A percentile compares a stretch with the other conserved stretches of the same genome.
Evolutionary conservation across 768 basidiomycete species (phyloP).

Genomic region (Cystoderma amianthinum): DNA sequence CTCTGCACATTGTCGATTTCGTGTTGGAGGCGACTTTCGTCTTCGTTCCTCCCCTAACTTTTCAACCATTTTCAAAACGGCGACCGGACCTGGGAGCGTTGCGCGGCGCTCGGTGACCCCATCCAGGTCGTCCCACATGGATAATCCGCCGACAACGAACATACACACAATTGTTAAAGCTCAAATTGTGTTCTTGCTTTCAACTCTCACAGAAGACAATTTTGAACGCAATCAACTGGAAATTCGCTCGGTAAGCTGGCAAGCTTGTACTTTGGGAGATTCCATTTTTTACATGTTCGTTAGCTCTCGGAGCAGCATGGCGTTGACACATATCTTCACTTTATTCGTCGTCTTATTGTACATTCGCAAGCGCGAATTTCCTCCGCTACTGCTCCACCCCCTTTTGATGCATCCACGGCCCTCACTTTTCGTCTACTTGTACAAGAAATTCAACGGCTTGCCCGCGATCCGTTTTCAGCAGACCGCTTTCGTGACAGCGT

Average conservation of each 20-base stretch:
- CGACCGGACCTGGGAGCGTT: constrained; percentile 64
- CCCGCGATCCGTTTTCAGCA: constrained; percentile 84
- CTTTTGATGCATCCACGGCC: constrained; percentile 69
- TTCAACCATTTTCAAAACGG: constrained; percentile 53
- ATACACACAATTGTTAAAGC: constrained; percentile 93
- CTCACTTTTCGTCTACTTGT: constrained; percentile 81
- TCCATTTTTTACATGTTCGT: constrained; percentile 9
- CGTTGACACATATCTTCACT: constrained; percentile 94
- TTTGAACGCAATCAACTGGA: constrained; percentile 92
- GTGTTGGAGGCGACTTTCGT: constrained; percentile 35
- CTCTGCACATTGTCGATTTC: constrained; percentile 32
- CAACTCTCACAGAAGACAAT: constrained; percentile 94
- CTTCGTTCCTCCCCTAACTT: constrained; percentile 29
- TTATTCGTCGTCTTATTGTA: constrained; percentile 91
- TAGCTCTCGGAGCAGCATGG: constrained; percentile 97
- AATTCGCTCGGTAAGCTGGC: constrained; percentile 77
- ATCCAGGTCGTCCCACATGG: constrained; percentile 83
- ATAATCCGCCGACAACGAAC: constrained; percentile 77
- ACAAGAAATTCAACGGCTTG: constrained; percentile 84
- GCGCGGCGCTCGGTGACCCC: constrained; percentile 68
- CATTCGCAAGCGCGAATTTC: constrained; percentile 73
- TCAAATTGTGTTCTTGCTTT: constrained; percentile 96
- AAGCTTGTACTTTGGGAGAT: not conserved
- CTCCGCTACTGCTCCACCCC: constrained; percentile 49
- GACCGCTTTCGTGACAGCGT: constrained; percentile 88